A percentile compares a stretch with the other conserved stretches of the same genome.
Evolutionary conservation across 176 grass and related monocot species (phyloP).

Genomic region (Thalia dealbata): DNA sequence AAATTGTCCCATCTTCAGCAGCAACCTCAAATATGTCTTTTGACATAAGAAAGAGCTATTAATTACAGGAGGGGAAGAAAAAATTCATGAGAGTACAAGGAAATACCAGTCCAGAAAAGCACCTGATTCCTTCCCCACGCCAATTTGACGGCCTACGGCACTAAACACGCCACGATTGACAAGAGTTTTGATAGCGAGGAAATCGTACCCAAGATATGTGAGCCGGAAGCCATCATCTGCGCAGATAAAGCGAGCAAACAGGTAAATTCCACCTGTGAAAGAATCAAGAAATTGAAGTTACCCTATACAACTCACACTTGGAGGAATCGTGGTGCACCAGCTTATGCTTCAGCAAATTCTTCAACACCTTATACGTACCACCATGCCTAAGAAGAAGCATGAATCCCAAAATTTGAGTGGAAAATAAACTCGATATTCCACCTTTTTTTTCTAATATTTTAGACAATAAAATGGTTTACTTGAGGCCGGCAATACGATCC

Average conservation of each 20-base stretch:
- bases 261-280: not conserved
- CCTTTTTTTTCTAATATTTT: not conserved
- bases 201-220: constrained; percentile 96
- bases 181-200: constrained; percentile 87
- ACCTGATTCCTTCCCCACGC: constrained; percentile 96
- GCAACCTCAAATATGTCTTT: constrained; percentile 93
- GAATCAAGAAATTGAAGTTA: not conserved
- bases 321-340: constrained; percentile 74
- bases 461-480: constrained; percentile 32
- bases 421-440: not conserved
- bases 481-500: constrained; percentile 75
- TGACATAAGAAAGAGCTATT: not conserved
- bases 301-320: constrained; percentile 47
- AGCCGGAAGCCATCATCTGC: constrained; percentile 84
- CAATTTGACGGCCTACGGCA: constrained; percentile 80
- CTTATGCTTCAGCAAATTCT: constrained; percentile 86
- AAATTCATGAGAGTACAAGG: not conserved
- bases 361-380: constrained; percentile 74
- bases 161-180: constrained; percentile 78
- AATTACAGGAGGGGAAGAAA: not conserved
- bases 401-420: not conserved
- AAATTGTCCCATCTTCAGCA: constrained; percentile 66
- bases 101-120: not conserved
- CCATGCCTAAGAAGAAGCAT: constrained; percentile 47
- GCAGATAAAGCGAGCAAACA: constrained; percentile 2